A percentile compares a stretch with the other conserved stretches of the same genome.
Conservation (phyloP, 2,329 filamentous ascomycete genomes). For the Ceratocystis cubensis region DNA sequence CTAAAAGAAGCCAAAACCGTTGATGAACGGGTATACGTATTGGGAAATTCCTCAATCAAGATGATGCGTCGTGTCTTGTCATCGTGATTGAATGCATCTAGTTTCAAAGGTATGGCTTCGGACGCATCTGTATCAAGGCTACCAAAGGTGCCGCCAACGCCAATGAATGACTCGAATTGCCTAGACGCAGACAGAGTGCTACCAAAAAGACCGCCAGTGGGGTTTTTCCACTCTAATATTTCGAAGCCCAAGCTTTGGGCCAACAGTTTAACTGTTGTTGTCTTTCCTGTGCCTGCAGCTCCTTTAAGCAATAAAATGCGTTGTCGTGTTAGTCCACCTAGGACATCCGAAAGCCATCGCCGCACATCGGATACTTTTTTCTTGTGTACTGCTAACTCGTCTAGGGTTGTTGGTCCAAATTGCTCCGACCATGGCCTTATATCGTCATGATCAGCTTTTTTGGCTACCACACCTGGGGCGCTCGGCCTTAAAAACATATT, state of each 20-base stretch:
- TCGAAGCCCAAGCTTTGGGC: constrained; percentile 65
- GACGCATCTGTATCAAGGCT: constrained; percentile 42
- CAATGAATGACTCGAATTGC: constrained; percentile 88
- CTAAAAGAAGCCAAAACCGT: constrained; percentile 58
- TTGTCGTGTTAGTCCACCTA: constrained; percentile 52
- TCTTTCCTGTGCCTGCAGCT: constrained; percentile 84
- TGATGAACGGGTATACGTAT: constrained; percentile 56
- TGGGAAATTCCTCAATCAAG: constrained; percentile 71
- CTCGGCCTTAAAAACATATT: constrained; percentile 42
- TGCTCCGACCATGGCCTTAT: constrained; percentile 74
- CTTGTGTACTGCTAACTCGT: constrained; percentile 88
- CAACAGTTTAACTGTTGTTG: constrained; percentile 68
- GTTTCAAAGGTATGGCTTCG: neutral
- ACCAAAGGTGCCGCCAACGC: constrained; percentile 66
- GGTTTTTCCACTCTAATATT: constrained; percentile 84
- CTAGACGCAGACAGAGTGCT: constrained; percentile 58
- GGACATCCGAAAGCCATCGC: constrained; percentile 66
- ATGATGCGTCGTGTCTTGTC: constrained; percentile 41
- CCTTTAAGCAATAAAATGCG: constrained; percentile 77
- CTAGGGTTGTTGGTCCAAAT: constrained; percentile 60
- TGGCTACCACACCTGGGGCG: constrained; percentile 8
- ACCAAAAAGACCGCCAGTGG: constrained; percentile 46
- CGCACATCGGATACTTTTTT: constrained; percentile 82
- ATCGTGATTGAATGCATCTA: neutral
- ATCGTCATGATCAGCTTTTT: constrained; percentile 36